Evolutionary conservation across 2,329 filamentous ascomycete genomes (phyloP), one percentile per base, ranked within the genome.

Genomic region (Blumeria hordei): DNA sequence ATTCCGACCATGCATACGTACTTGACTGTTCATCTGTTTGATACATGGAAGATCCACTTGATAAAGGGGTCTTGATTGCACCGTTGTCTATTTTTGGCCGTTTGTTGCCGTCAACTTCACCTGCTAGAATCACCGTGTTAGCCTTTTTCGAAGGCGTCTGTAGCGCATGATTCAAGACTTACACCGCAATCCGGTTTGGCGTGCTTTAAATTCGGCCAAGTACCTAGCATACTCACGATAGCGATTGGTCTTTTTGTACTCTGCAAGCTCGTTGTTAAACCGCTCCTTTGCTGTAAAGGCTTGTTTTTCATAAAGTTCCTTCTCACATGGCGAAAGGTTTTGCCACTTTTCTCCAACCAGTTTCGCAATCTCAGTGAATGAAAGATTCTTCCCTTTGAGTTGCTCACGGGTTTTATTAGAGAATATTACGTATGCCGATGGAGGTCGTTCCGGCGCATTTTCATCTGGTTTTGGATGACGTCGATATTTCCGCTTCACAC

Each of bases 291-390:
- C 81, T 14, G 74, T 68, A 57, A 81, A 80, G 28, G 85, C 84
- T 63, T 84, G 78, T 41, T 74, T 75, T 65, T 90, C 85, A 60
- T 76, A 90, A 0, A 74, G 72, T 63, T 87, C 84, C 62, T 85
- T 84, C 60, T 85, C 80, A 0, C 71, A 67, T 0, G 77, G 72
- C 1, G 76, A 71, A 8, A 90, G 68, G 54, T 77, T 80, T 64
- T 90, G 85, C 85, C 85, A 90, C 63, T 83, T 78, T 63, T 90
- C 84, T 6, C 85, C 85, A 0, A 88, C 85, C 0, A 87, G 70
- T 63, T 88, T 88, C 10, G 85, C 85, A 59, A 90, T 88, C 62
- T 88, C 84, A 1, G 84, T 88, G 62, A 92, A 92, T 0, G 81
- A 83, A 4, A 90, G 69, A 51, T 83, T 84, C 57, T 83, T 79